phyloP scores from a whole-genome alignment of 768 basidiomycete species.

The Calocera viscosa region DNA sequence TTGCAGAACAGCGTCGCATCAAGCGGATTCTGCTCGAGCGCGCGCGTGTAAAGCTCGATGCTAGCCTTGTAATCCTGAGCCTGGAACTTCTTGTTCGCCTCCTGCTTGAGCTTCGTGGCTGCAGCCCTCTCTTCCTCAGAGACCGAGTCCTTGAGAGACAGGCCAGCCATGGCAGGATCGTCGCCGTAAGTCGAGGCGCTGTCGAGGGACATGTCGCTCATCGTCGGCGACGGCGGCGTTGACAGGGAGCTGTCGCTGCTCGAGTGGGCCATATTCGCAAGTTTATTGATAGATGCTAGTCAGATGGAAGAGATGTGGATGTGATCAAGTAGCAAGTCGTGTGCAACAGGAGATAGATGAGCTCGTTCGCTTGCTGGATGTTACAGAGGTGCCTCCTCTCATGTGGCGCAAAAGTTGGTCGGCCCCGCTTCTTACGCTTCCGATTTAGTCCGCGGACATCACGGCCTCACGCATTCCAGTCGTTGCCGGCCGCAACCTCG shows the following conservation, averaged over 20 bases:
- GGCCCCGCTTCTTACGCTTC: neutral
- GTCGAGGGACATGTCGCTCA: slow-evolving; percentile 8
- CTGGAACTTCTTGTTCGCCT: slow-evolving; percentile 80
- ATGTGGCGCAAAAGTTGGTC: neutral
- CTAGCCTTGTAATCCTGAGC: slow-evolving; percentile 69
- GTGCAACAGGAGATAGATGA: neutral
- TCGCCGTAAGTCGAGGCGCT: slow-evolving; percentile 1
- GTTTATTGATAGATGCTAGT: neutral
- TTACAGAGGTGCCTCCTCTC: too few species aligned
- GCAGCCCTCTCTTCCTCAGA: slow-evolving; percentile 58
- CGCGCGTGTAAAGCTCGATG: slow-evolving; percentile 64
- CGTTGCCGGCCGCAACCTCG: neutral
- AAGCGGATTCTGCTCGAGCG: slow-evolving; percentile 75
- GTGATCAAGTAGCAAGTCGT: neutral
- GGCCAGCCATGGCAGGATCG: slow-evolving; percentile 38
- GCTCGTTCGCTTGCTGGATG: neutral
- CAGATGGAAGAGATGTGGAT: neutral
- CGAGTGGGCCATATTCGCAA: neutral
- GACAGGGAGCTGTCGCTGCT: neutral
- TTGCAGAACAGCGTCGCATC: slow-evolving; percentile 92
- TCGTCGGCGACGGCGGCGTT: neutral
- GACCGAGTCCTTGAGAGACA: slow-evolving; percentile 41
- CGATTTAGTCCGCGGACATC: neutral
- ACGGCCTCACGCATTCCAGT: neutral
- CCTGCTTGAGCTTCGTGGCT: slow-evolving; percentile 60